These are phyloP conservation scores for Diaporthe destruens DNA, from an alignment of 2,329 filamentous ascomycete species.

Conservation along the genomic window DNA sequence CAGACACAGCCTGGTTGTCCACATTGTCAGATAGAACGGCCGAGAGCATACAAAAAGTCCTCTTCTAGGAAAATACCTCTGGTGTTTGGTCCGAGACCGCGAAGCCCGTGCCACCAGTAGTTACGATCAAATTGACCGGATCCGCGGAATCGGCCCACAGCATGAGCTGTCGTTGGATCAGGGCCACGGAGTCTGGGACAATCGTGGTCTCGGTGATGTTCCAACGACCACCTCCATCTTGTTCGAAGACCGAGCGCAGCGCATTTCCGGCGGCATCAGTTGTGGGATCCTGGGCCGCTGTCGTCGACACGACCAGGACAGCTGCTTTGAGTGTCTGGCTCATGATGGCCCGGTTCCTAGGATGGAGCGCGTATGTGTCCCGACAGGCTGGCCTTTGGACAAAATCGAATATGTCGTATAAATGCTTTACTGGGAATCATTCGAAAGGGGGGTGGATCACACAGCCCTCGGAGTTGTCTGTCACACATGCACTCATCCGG, in stretches of 20 bases:
- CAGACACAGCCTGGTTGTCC: slow-evolving; percentile 76
- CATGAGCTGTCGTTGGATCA: slow-evolving; percentile 81
- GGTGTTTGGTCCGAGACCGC: slow-evolving; percentile 87
- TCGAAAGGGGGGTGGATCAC: too few relatives aligned
- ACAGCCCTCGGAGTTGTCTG: background rate
- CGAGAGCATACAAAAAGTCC: too few relatives aligned
- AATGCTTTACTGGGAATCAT: background rate
- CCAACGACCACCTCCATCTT: slow-evolving; percentile 79
- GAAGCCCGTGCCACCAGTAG: slow-evolving; percentile 95
- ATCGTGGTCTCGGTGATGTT: slow-evolving; percentile 76
- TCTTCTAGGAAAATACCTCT: slow-evolving; percentile 69
- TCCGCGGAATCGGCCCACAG: slow-evolving; percentile 77
- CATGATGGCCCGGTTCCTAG: slow-evolving; percentile 13
- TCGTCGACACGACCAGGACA: slow-evolving; percentile 91
- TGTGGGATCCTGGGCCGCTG: slow-evolving; percentile 82
- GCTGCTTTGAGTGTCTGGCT: slow-evolving; percentile 72
- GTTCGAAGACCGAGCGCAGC: slow-evolving; percentile 76
- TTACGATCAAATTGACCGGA: slow-evolving; percentile 81
- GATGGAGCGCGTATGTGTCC: background rate
- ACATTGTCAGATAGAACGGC: slow-evolving; percentile 14
- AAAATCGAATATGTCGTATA: background rate
- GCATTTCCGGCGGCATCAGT: slow-evolving; percentile 79
- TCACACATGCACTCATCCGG: background rate
- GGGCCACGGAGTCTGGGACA: slow-evolving; percentile 79
- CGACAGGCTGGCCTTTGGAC: background rate